These are phyloP conservation scores for Asterella californica DNA, from an alignment of 225 moss, liverwort and hornwort species.

Conservation along the genomic window DNA sequence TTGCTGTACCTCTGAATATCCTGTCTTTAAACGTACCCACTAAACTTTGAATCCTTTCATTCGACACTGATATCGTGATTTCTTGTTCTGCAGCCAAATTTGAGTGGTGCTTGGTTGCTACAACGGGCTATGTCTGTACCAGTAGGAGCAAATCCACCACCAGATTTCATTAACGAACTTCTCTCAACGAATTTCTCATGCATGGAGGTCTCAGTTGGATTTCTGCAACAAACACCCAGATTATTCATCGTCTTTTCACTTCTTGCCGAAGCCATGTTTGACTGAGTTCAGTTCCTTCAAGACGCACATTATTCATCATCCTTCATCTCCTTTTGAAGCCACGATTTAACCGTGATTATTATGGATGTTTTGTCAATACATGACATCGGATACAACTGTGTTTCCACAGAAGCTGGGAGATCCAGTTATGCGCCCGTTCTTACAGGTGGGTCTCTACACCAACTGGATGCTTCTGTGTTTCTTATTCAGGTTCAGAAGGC, in stretches of 20 bases:
- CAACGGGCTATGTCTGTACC: slow-evolving; percentile 95
- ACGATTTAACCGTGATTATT: too few relatives aligned
- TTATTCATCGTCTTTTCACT: background rate
- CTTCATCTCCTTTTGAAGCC: too few relatives aligned
- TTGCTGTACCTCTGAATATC: too few relatives aligned
- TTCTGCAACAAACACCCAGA: background rate
- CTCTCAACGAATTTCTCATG: slow-evolving; percentile 82
- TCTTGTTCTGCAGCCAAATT: slow-evolving; percentile 65
- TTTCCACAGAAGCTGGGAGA: slow-evolving; percentile 75
- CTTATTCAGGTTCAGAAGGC: too few relatives aligned
- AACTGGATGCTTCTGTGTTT: background rate
- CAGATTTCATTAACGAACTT: slow-evolving; percentile 82
- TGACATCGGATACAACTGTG: too few relatives aligned
- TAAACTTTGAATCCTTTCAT: too few relatives aligned
- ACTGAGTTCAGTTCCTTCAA: background rate
- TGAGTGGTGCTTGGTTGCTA: slow-evolving; percentile 94
- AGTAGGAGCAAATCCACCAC: slow-evolving; percentile 56
- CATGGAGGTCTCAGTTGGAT: slow-evolving; percentile 58
- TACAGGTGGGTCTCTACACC: slow-evolving; percentile 46
- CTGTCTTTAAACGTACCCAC: too few relatives aligned
- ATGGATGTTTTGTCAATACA: too few relatives aligned
- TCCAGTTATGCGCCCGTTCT: slow-evolving; percentile 80
- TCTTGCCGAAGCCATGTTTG: background rate
- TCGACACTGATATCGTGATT: background rate
- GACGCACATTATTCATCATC: too few relatives aligned